Evolutionary conservation across 768 basidiomycete species (phyloP), one percentile per base, ranked within the genome.

Genomic region (Podaxis sp.): DNA sequence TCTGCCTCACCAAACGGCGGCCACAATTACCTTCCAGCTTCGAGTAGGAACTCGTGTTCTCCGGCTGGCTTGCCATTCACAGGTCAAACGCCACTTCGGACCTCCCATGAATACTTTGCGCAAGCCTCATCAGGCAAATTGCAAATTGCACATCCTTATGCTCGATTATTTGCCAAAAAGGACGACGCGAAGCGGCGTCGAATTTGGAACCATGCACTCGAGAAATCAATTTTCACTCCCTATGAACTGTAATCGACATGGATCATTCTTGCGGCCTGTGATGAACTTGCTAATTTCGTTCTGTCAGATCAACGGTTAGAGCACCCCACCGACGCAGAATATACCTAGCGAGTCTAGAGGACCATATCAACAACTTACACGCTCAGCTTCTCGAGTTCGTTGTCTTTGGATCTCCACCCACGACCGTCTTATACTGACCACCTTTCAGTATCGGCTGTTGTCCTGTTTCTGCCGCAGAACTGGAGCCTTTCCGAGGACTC

Each of bases 161-260:
- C 89, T 4, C 84, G 89, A 61, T 80, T 90, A 9, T 83, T 84
- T 65, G 86, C 87, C 3, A 87, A 86, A 70, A 85, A 85, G 52
- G 81, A 84, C 53, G 82, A 82, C 53, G 79, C 82, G 4, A 90
- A 90, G 73, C 84, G 87, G 3, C 82, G 89, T 17, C 88, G 86
- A 69, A 88, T 89, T 15, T 92, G 90, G 90, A 88, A 87, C 54
- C 90, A 90, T 65, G 84, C 85, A 1, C 82, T 90, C 62, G 90
- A 92, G 73, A 90, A 90, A 70, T 79, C 79, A 13, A 77, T 92
- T 26, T 92, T 92, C 73, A 80, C 75, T 5, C 81, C 88, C 0
- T 82, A 83, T 53, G 89, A 92, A 71, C 69, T 92, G 87, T 89
- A 65, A 82, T 79, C 15, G 38, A 57, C 49, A 9, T 26, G 40